Evolutionary conservation across 352 stramenopile species (phyloP), one percentile per base, ranked within the genome.

Genomic region (Phytophthora parvispora): DNA sequence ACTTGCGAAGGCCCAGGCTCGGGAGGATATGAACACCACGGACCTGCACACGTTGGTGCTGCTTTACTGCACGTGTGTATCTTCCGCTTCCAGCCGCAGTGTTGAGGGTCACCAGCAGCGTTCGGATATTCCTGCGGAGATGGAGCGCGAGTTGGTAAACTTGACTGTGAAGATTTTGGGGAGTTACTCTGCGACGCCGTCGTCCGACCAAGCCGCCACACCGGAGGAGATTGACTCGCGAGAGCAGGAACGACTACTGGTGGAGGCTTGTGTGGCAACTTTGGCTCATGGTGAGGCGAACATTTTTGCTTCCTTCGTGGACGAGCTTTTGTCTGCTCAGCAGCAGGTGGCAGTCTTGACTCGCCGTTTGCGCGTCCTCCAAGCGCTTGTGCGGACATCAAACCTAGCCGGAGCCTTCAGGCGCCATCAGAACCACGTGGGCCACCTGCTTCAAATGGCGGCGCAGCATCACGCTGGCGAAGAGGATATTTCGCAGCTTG

Each of bases 11-110:
- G 72, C 75, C 29, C 67, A 75, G 20, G 62, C 59, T 24, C 50
- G 80, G 22, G 70, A 81, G 2, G 67, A 59, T 0, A 77, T 88
- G 73, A 73, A 75, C 56, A 43, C 45, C 9, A 69, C 82, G 16
- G 81, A 91, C 38, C 28, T 91, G 28, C 84, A 94, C 62, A 90
- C 86, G 0, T 69, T 92, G 24, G 55, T 87, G 54, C 48, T 91
- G n/a, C 60, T 94, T 2, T 91, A 92, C 48, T 63, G 74, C 28
- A 78, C 80, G 7, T 92, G 84, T 20, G 70, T 92, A 38, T 60
- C 67, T 1, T 92, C 86, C 0, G 80, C 73, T 69, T 60, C 51
- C 24, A 51, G 29, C 36, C 61, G 38, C 25, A 58, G 24, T 24
- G 45, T 56, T 25, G 70, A 75, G 18, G 29, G 13, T 32, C 69